Evolutionary conservation across 1,139 yeast genomes (phyloP).

Genomic region (Yamadazyma mexicana): DNA sequence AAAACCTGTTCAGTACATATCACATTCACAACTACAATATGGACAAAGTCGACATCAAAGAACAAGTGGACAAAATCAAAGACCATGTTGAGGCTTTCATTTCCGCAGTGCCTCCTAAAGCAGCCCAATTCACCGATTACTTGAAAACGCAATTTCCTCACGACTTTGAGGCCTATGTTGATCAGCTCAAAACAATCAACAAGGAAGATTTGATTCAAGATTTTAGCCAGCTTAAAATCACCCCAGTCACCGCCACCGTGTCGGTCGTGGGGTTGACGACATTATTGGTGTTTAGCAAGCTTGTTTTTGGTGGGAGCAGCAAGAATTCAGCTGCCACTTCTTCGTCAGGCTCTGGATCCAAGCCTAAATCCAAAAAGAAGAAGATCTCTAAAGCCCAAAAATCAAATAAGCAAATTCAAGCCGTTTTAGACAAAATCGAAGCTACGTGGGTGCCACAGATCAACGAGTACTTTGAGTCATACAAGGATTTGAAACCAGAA

Average conservation of each 20-base stretch:
- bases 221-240: conserved; percentile 27
- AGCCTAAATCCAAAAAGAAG: conserved; percentile 30
- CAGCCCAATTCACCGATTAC: conserved; percentile 10
- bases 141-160: conserved; percentile 11
- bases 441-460: conserved; percentile 44
- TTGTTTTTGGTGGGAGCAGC: conserved; percentile 17
- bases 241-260: conserved; percentile 37
- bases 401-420: conserved; percentile 43
- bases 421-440: conserved; percentile 43
- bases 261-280: conserved; percentile 34
- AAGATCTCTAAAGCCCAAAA: conserved; percentile 43
- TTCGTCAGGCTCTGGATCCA: not conserved
- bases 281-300: conserved; percentile 18
- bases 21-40: not conserved
- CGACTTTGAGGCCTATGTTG: conserved; percentile 13
- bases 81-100: conserved; percentile 12
- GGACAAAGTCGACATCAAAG: conserved; percentile 1
- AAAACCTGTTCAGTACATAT: not conserved
- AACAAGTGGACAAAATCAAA: conserved; percentile 1
- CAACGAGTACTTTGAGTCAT: conserved; percentile 38
- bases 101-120: conserved; percentile 12
- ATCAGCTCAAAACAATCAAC: conserved; percentile 11
- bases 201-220: conserved; percentile 31
- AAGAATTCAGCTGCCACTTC: conserved; percentile 8
- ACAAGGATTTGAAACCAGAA: conserved; percentile 32